A percentile compares a stretch with the other conserved stretches of the same genome.
These are phyloP conservation scores for Solanum etuberosum DNA, from an alignment of 257 asterid genomes.

Conservation along the genomic window DNA sequence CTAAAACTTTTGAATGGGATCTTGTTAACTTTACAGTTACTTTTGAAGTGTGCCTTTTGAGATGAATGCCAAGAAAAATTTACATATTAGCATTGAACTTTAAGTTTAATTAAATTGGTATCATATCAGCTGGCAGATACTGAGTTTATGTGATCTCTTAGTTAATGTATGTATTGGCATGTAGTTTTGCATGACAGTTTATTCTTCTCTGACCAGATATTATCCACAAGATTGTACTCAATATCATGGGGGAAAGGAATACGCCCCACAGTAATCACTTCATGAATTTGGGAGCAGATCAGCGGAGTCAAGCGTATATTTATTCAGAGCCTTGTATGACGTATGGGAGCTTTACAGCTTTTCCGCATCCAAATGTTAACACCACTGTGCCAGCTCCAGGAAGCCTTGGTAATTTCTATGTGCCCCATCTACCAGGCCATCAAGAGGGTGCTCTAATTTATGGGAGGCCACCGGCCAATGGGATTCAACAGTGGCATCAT, in stretches of 20 bases:
- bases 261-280: slow-evolving; percentile 34
- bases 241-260: slow-evolving; percentile 63
- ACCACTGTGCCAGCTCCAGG: slow-evolving; percentile 26
- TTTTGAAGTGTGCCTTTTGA: background rate
- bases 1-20: background rate
- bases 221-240: slow-evolving; percentile 1
- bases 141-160: background rate
- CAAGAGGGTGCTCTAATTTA: slow-evolving; percentile 37
- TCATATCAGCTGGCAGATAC: background rate
- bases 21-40: background rate
- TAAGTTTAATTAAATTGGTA: background rate
- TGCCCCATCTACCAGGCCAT: slow-evolving; percentile 44
- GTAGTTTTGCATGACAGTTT: background rate
- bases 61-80: background rate
- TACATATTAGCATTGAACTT: background rate
- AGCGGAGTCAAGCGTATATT: slow-evolving; percentile 39
- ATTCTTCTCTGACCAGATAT: slow-evolving; percentile 20
- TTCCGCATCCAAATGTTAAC: slow-evolving; percentile 41
- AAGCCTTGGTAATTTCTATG: slow-evolving; percentile 25
- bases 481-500: slow-evolving; percentile 38
- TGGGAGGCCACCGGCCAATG: slow-evolving; percentile 36
- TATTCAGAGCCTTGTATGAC: slow-evolving; percentile 51
- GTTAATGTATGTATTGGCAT: background rate
- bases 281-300: slow-evolving; percentile 46
- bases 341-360: slow-evolving; percentile 34